A percentile compares a stretch with the other conserved stretches of the same genome.
Conservation (phyloP, 202 grass and related monocot genomes). For the Carex arenaria region DNA sequence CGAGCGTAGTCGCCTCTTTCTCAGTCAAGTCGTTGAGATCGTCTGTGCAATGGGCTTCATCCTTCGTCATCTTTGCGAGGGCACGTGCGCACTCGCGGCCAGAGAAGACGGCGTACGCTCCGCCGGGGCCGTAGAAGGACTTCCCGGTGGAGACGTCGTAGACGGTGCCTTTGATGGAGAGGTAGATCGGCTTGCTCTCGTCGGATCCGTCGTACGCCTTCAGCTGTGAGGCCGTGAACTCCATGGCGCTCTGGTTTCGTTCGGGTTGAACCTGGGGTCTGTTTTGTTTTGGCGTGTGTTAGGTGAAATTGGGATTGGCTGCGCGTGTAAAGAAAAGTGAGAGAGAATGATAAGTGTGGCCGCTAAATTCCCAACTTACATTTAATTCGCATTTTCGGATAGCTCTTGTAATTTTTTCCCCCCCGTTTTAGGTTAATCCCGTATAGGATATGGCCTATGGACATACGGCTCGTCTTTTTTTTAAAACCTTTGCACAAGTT, state of each 20-base stretch:
- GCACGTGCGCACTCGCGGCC: conserved; percentile 85
- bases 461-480: too few relatives aligned
- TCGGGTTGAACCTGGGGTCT: not conserved
- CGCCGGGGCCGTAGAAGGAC: conserved; percentile 85
- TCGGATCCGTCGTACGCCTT: conserved; percentile 69
- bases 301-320: not conserved
- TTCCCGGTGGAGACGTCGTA: conserved; percentile 81
- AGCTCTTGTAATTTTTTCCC: too few relatives aligned
- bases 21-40: conserved; percentile 72
- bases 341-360: not conserved
- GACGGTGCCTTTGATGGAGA: conserved; percentile 71
- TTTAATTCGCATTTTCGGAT: too few relatives aligned
- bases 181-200: conserved; percentile 82
- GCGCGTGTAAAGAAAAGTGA: not conserved
- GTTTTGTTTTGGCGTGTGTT: not conserved
- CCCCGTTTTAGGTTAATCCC: too few relatives aligned
- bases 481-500: too few relatives aligned
- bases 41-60: conserved; percentile 47
- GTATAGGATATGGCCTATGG: too few relatives aligned
- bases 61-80: conserved; percentile 92
- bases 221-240: conserved; percentile 79
- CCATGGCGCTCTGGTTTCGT: conserved; percentile 36
- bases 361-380: too few relatives aligned
- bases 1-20: conserved; percentile 74
- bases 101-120: conserved; percentile 75